Conservation (phyloP, 73 alveolate species). For the Tetrahymena borealis region DNA sequence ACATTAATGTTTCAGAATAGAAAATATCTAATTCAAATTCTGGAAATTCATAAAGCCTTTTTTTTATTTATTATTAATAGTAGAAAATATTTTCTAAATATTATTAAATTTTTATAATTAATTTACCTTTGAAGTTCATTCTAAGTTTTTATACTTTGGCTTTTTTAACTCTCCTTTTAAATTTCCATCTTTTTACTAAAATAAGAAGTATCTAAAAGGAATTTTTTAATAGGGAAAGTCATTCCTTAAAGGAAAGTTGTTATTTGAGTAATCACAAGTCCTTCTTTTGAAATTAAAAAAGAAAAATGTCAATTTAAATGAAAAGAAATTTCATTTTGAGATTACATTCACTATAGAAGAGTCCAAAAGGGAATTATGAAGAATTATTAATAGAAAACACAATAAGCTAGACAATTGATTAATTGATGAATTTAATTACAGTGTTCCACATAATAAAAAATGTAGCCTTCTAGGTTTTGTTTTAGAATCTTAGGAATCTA, state of each 20-base stretch:
- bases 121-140: neutral
- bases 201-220: neutral
- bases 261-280: neutral
- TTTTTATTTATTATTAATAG: neutral
- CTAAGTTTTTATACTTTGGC: neutral
- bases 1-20: neutral
- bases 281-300: neutral
- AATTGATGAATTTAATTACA: neutral
- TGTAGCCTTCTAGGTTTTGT: neutral
- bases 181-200: neutral
- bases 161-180: neutral
- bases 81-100: neutral
- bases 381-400: neutral
- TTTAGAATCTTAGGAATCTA: neutral
- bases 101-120: no score
- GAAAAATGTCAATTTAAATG: neutral
- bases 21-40: neutral
- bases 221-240: neutral
- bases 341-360: neutral
- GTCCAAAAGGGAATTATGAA: neutral
- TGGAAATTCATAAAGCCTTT: neutral
- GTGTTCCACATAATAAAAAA: neutral
- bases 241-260: neutral
- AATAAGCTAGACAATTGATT: neutral
- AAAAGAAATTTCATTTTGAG: neutral